A percentile compares a stretch with the other conserved stretches of the same genome.
Evolutionary conservation across 2,329 filamentous ascomycete genomes (phyloP).

Genomic region (Xylariaceae sp.): DNA sequence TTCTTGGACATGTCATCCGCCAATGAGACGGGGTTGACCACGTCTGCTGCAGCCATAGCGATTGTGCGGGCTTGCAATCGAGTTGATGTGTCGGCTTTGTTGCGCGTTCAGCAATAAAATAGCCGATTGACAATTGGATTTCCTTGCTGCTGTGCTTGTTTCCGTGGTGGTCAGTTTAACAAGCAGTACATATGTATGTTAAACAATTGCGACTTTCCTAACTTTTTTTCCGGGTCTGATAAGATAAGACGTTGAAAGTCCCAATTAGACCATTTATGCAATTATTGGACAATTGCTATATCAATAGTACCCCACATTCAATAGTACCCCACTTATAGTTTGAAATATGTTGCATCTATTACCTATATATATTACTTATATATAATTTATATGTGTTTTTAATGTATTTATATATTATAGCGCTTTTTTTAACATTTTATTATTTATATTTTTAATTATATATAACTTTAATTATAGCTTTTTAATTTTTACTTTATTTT

Average conservation of each 20-base stretch:
- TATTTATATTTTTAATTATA: too few relatives aligned
- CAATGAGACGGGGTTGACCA: slow-evolving; percentile 16
- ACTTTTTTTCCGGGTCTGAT: slow-evolving; percentile 39
- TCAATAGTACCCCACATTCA: not conserved
- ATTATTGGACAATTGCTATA: not conserved
- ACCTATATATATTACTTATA: too few relatives aligned
- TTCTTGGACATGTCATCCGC: slow-evolving; percentile 56
- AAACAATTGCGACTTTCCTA: slow-evolving; percentile 10
- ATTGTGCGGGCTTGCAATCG: not conserved
- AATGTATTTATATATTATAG: too few relatives aligned
- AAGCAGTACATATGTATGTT: slow-evolving; percentile 3
- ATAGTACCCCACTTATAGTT: too few relatives aligned
- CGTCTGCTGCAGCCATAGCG: slow-evolving; percentile 20
- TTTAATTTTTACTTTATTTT: too few relatives aligned
- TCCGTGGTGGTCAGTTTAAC: not conserved
- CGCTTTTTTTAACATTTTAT: too few relatives aligned
- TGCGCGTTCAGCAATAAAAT: not conserved
- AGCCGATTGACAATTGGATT: not conserved
- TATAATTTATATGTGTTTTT: too few relatives aligned
- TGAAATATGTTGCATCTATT: too few relatives aligned
- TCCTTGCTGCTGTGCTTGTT: not conserved
- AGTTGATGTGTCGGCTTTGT: not conserved
- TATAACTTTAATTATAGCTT: too few relatives aligned
- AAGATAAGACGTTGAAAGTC: slow-evolving; percentile 34
- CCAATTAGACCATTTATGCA: slow-evolving; percentile 10